A percentile compares a stretch with the other conserved stretches of the same genome.
phyloP scores from a whole-genome alignment of 78 protist species.

The Parvularia atlantis region DNA sequence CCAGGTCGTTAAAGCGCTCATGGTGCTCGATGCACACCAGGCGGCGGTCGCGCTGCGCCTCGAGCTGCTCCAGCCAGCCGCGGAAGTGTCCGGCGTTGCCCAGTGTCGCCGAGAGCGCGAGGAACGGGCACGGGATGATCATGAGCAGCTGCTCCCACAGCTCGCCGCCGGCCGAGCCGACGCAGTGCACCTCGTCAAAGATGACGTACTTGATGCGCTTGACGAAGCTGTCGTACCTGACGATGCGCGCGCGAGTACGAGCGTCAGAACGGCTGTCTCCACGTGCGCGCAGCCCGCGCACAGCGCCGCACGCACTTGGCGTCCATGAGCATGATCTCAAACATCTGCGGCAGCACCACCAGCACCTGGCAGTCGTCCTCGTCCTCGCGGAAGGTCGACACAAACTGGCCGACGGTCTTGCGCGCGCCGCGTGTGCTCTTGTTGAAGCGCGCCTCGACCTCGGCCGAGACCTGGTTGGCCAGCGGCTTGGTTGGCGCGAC shows the following conservation, averaged over 20 bases:
- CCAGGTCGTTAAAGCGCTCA: conserved; percentile 47
- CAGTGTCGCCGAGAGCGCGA: conserved; percentile 86
- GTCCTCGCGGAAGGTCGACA: background rate
- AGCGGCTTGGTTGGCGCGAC: conserved; percentile 80
- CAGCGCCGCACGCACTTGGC: too few species aligned
- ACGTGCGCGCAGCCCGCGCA: too few species aligned
- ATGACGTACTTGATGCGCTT: conserved; percentile 52
- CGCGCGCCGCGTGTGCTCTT: background rate
- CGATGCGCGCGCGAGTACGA: background rate
- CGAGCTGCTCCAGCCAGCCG: conserved; percentile 31
- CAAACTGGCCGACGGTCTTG: background rate
- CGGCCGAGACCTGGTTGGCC: conserved; percentile 58
- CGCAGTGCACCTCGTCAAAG: conserved; percentile 79
- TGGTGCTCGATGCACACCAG: conserved; percentile 15
- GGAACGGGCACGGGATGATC: conserved; percentile 48
- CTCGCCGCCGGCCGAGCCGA: conserved; percentile 38
- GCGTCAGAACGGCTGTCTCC: too few species aligned
- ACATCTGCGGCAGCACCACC: conserved; percentile 31
- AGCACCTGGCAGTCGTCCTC: conserved; percentile 17
- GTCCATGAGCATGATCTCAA: conserved; percentile 21
- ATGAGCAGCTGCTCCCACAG: conserved; percentile 66
- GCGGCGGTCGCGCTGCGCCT: background rate
- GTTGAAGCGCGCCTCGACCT: conserved; percentile 23
- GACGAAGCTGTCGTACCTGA: background rate
- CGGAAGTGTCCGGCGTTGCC: conserved; percentile 55